Base-by-base conservation (phyloP, 2,329 filamentous ascomycete genomes). In the Penicillium vulpinum region DNA sequence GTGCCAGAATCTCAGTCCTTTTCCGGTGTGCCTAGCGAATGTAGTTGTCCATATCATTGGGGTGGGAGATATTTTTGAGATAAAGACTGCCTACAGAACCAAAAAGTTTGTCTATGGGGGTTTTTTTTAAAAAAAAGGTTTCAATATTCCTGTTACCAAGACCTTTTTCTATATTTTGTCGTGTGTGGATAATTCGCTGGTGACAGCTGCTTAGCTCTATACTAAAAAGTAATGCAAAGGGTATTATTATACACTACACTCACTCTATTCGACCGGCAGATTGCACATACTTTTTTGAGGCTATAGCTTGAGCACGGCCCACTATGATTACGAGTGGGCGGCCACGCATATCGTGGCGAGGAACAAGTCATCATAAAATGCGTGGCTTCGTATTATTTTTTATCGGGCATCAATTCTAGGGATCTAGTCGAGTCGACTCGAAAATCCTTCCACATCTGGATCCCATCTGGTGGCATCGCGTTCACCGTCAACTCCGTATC, bases 31-130 rank as follows among this genome's bases (percentile, higher is more conserved):
- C 16, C 16, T 11, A 35, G 15, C 18, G 24, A 18, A 60, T 69
- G 68, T 16, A 68, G 38, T 35, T 9, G 31, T 10, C 51, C 50
- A 49, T 64, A 61, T 4, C 46, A 48, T 5, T 59, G n/a, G 21
- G n/a, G 6, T 26, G 58, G 54, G 16, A 67, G 31, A 50, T 63
- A 40, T 0, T 53, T 39, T 58, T 65, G 39, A 65, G 67, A 44
- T 63, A 67, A 21, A 67, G 18, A 41, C n/a, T n/a, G n/a, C n/a
- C 65, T 66, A 57, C 22, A 26, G 58, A 45, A 16, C 29, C 52
- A 48, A 69, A 63, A 3, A 59, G 54, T 21, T 66, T 53, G 18
- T 47, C n/a, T n/a, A n/a, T n/a, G n/a, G n/a, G n/a, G n/a, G n/a
- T n/a, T n/a, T n/a, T n/a, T n/a, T n/a, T n/a, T n/a, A n/a, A n/a